Conservation (phyloP, 257 asterid genomes). For the Capsicum pubescens region DNA sequence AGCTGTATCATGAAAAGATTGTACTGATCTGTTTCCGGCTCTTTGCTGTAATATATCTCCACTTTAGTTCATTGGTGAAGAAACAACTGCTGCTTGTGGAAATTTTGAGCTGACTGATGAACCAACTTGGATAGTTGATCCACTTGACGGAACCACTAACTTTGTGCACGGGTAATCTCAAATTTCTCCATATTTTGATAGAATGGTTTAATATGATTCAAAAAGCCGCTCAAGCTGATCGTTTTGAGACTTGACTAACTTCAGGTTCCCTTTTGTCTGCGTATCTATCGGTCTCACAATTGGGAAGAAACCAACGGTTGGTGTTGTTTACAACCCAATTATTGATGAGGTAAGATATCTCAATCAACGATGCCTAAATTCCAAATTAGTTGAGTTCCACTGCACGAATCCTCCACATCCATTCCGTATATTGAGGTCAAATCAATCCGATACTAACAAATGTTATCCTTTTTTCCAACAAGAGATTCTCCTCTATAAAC, state of each 20-base stretch:
- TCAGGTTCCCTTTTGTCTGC: constrained; percentile 87
- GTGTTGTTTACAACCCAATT: constrained; percentile 87
- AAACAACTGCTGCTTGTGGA: constrained; percentile 90
- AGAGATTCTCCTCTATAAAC: background rate
- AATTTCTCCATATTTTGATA: constrained; percentile 25
- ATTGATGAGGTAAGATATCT: constrained; percentile 70
- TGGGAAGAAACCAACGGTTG: constrained; percentile 70
- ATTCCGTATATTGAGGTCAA: too few species aligned
- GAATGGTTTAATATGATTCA: constrained; percentile 4
- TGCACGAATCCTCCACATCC: background rate
- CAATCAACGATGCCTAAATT: background rate
- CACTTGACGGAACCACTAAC: constrained; percentile 95
- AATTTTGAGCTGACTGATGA: constrained; percentile 75
- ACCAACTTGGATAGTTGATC: constrained; percentile 99
- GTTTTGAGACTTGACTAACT: constrained; percentile 31
- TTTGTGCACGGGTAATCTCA: constrained; percentile 85
- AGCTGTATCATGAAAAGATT: background rate
- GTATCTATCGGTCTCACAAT: constrained; percentile 88
- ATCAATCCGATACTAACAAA: too few species aligned
- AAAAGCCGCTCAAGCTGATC: constrained; percentile 20
- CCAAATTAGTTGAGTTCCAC: background rate
- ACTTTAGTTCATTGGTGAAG: constrained; percentile 91
- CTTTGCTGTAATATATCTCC: constrained; percentile 16
- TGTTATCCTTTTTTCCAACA: background rate
- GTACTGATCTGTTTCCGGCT: background rate